These are phyloP conservation scores for Colletotrichum sp. DNA, from an alignment of 2,329 filamentous ascomycete genomes.

Conservation along the genomic window DNA sequence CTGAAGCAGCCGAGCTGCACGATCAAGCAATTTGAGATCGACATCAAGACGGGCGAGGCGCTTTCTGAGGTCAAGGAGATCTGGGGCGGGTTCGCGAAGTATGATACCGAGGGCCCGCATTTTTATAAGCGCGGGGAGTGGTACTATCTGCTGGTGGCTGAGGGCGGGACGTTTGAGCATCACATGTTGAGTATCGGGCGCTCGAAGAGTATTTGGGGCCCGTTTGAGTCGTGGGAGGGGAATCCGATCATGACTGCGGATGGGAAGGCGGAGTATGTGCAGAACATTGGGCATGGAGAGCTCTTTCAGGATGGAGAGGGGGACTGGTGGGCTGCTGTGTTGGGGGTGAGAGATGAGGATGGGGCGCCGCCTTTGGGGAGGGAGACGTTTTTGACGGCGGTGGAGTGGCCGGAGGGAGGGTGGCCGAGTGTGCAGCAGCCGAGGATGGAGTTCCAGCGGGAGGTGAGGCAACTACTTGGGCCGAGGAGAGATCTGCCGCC, in stretches of 20 bases:
- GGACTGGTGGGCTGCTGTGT: conserved; percentile 40
- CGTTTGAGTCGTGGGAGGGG: conserved; percentile 27
- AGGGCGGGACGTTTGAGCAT: conserved; percentile 39
- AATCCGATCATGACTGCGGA: conserved; percentile 54
- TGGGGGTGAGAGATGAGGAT: neutral
- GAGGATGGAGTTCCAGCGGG: neutral
- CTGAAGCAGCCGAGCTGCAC: neutral
- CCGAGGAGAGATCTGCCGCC: neutral
- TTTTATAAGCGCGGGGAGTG: conserved; percentile 39
- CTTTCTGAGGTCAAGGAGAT: conserved; percentile 23
- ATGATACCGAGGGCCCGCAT: conserved; percentile 36
- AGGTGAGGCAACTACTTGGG: neutral
- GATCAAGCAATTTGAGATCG: conserved; percentile 25
- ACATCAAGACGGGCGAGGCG: conserved; percentile 24
- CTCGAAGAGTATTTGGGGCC: conserved; percentile 28
- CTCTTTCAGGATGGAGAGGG: conserved; percentile 53
- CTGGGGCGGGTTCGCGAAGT: conserved; percentile 23
- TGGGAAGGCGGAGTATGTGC: conserved; percentile 47
- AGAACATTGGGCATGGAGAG: conserved; percentile 62
- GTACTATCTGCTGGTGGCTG: conserved; percentile 46
- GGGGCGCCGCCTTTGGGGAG: neutral
- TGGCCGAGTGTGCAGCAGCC: conserved; percentile 2
- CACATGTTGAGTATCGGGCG: conserved; percentile 27
- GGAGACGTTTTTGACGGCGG: neutral
- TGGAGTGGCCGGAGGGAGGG: conserved; percentile 1